Conservation (phyloP, 75 land plant genomes). For the Azolla pinnata region DNA sequence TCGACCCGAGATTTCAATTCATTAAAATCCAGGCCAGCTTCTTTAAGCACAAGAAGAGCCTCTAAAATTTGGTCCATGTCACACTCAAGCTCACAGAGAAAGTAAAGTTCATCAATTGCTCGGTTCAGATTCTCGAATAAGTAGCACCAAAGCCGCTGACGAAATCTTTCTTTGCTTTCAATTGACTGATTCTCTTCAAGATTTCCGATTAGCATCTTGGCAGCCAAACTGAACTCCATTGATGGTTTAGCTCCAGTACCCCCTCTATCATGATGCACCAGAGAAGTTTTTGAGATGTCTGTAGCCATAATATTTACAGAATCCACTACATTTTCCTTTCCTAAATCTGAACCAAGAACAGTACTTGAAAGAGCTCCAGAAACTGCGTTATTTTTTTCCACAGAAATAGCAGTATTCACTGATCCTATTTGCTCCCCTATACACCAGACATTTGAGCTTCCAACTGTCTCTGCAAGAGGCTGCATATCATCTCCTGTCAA, state of each 20-base stretch:
- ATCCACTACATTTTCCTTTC: too few relatives aligned
- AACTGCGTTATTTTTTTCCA: too few relatives aligned
- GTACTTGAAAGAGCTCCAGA: too few relatives aligned
- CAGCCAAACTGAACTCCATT: conserved; percentile 13
- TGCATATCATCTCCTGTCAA: too few relatives aligned
- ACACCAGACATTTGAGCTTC: too few relatives aligned
- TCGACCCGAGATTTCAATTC: conserved; percentile 70
- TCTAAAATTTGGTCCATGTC: conserved; percentile 86
- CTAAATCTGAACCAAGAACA: too few relatives aligned
- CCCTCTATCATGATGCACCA: conserved; percentile 1
- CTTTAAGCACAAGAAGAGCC: conserved; percentile 82
- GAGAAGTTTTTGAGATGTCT: too few relatives aligned
- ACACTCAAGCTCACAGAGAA: conserved; percentile 88
- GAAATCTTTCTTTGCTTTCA: conserved; percentile 85
- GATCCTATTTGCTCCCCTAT: too few relatives aligned
- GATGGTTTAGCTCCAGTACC: not conserved
- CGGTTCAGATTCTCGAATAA: conserved; percentile 92
- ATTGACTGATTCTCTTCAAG: conserved; percentile 32
- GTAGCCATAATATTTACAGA: too few relatives aligned
- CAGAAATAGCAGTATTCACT: too few relatives aligned
- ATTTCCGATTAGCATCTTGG: conserved; percentile 10
- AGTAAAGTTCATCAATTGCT: conserved; percentile 94
- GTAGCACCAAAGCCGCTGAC: conserved; percentile 88
- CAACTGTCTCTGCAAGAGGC: too few relatives aligned
- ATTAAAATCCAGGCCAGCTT: conserved; percentile 72